Base-by-base conservation (phyloP, 2,329 filamentous ascomycete genomes). In the Arthrobotrys sphaeroides region DNA sequence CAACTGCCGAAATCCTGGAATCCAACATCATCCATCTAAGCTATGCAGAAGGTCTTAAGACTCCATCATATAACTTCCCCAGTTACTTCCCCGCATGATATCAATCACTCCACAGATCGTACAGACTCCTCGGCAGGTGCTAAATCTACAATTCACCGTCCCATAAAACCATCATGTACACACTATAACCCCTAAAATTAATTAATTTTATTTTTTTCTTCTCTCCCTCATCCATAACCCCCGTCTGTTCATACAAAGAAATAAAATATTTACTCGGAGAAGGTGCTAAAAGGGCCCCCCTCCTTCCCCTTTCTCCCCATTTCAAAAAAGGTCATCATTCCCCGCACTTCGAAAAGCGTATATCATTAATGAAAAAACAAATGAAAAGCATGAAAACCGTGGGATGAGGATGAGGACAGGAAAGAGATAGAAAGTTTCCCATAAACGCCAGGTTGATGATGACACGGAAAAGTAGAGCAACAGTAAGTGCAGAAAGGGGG, bases 231-330 rank as follows among this genome's bases (percentile, higher is more conserved):
- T 49, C 28, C 24, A 26, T 5, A 33, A 5, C 12, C 45, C 24
- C 24, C 16, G 20, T 49, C 24, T 49, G 45, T 49, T 49, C 45
- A 9, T 49, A 49, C 45, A 49, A 26, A 79, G 80, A 53, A 74
- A 84, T 83, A 33, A 12, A 33, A 83, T 91, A 89, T 53, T 86
- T 88, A 73, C 91, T 90, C 13, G 36, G 13, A 6, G 36, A 13
- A 13, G 10, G 10, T 33, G 28, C 10, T 5, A 33, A 33, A 33
- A 33, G 28, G 10, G 5, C 28, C 82, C 7, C 86, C 65, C 9
- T 53, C 65, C 26, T 20, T 40, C 3, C 42, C 26, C 20, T 79
- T 81, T 45, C 82, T 82, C 7, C 86, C 36, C 20, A 42, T 45
- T 16, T 16, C 60, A 33, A 13, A 70, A 36, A 62, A 62, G 90